Evolutionary conservation across 345 rosid genomes (phyloP).

Genomic region (Raphanus raphanistrum): DNA sequence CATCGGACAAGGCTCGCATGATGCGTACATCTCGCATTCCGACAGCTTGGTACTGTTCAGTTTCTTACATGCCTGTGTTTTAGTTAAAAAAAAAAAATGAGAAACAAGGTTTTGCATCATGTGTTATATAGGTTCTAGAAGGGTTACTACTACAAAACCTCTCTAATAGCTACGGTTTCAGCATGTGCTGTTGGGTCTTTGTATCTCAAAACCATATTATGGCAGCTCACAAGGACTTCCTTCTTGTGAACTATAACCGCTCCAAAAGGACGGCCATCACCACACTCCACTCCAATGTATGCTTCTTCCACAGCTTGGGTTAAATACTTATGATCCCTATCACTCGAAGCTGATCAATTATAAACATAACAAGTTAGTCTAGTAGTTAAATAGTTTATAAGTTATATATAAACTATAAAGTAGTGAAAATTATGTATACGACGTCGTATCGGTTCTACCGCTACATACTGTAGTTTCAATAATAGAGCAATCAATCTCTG

Average conservation of each 20-base stretch:
- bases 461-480: too few relatives aligned
- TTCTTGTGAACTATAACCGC: conserved; percentile 82
- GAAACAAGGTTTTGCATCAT: conserved; percentile 6
- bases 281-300: conserved; percentile 82
- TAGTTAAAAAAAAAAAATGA: neutral
- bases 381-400: neutral
- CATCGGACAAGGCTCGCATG: conserved; percentile 80
- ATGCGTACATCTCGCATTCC: conserved; percentile 72
- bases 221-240: conserved; percentile 77
- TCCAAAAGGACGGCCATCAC: conserved; percentile 93
- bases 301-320: conserved; percentile 85
- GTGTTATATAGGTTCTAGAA: neutral
- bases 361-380: neutral
- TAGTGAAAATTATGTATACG: neutral
- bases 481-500: neutral
- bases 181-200: conserved; percentile 97
- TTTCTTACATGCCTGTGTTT: conserved; percentile 69
- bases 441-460: too few relatives aligned
- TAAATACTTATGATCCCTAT: conserved; percentile 75
- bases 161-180: conserved; percentile 85
- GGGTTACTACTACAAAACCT: conserved; percentile 47
- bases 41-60: conserved; percentile 53
- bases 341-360: conserved; percentile 57
- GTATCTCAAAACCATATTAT: conserved; percentile 78
- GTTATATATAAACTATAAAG: neutral